A percentile compares a stretch with the other conserved stretches of the same genome.
phyloP scores from a whole-genome alignment of 2,329 filamentous ascomycete species.

The Beauveria sp. region DNA sequence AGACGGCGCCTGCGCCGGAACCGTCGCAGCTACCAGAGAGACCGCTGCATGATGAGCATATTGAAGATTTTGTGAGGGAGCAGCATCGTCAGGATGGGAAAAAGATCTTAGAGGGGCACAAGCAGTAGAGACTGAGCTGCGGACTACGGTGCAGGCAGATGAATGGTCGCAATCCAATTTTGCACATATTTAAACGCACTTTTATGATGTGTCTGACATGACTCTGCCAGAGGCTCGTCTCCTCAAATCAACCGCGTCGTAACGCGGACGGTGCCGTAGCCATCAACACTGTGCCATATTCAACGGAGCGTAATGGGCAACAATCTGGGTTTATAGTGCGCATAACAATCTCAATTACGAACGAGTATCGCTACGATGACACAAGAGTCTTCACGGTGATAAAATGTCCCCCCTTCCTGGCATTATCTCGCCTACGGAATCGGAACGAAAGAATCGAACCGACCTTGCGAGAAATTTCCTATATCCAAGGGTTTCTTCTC shows the following conservation, averaged over 20 bases:
- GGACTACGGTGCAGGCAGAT: too few species aligned
- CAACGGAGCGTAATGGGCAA: too few species aligned
- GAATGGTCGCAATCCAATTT: too few species aligned
- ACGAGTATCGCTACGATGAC: background rate
- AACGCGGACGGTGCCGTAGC: too few species aligned
- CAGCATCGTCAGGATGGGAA: conserved; percentile 37
- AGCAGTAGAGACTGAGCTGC: background rate
- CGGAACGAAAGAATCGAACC: conserved; percentile 23
- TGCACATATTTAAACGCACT: too few species aligned
- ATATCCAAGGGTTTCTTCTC: conserved; percentile 51
- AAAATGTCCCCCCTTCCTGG: conserved; percentile 53
- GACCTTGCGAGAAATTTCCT: conserved; percentile 51
- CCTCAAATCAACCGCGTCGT: too few species aligned
- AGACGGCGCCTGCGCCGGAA: conserved; percentile 4
- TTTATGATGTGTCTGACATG: too few species aligned
- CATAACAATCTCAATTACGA: background rate
- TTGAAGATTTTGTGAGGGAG: conserved; percentile 46
- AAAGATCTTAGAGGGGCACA: conserved; percentile 16
- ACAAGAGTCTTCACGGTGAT: conserved; percentile 11
- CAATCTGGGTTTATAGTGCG: too few species aligned
- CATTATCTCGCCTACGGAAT: conserved; percentile 45
- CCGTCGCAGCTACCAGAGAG: conserved; percentile 32
- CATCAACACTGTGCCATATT: too few species aligned
- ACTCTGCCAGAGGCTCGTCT: too few species aligned
- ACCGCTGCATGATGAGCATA: conserved; percentile 39